A percentile compares a stretch with the other conserved stretches of the same genome.
Conservation (phyloP, 805 yeast genomes). For the Candida lessepsii region DNA sequence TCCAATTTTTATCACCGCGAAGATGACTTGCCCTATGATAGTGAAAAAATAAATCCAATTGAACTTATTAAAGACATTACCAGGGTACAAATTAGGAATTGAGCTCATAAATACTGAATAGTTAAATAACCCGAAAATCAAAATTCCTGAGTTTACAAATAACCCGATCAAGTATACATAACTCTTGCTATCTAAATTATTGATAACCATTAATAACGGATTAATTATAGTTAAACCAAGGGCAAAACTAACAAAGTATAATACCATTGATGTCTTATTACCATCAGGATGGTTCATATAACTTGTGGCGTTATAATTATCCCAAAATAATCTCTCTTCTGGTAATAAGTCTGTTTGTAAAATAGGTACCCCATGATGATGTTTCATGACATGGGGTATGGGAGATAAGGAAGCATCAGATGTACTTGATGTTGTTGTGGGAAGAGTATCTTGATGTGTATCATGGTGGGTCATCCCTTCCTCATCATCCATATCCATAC, state of each 20-base stretch:
- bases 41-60: constrained; percentile 57
- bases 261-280: constrained; percentile 49
- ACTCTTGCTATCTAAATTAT: constrained; percentile 58
- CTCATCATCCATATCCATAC: background rate
- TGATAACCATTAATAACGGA: constrained; percentile 67
- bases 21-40: constrained; percentile 43
- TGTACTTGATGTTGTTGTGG: background rate
- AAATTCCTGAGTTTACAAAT: constrained; percentile 46
- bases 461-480: background rate
- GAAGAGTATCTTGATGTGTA: background rate
- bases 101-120: constrained; percentile 57
- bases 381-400: constrained; percentile 34
- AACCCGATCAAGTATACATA: constrained; percentile 49
- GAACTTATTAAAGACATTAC: constrained; percentile 69
- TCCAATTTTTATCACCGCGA: constrained; percentile 14
- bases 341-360: constrained; percentile 64
- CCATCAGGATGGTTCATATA: constrained; percentile 57
- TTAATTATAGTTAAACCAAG: constrained; percentile 53
- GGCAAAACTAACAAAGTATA: constrained; percentile 50
- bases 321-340: constrained; percentile 77
- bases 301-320: constrained; percentile 70
- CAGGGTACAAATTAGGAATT: constrained; percentile 69
- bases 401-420: constrained; percentile 17
- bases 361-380: constrained; percentile 74
- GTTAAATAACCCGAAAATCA: constrained; percentile 50